Conservation (phyloP, 768 basidiomycete species). For the Mycena venus region DNA sequence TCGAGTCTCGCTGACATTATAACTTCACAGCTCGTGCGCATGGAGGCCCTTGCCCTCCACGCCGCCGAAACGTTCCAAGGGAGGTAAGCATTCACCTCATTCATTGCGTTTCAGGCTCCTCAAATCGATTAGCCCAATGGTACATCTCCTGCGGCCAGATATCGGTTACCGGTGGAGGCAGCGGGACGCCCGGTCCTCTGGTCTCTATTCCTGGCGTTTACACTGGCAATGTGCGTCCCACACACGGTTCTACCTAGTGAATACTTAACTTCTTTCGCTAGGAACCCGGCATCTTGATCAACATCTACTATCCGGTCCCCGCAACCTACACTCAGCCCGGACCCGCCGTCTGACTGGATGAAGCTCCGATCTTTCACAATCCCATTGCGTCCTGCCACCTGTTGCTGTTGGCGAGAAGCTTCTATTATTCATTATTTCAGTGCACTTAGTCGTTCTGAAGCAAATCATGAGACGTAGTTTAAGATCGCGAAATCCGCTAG, state of each 20-base stretch:
- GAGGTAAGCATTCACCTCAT: conserved; percentile 43
- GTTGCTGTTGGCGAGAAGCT: not conserved
- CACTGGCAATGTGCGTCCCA: conserved; percentile 41
- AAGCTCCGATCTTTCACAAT: not conserved
- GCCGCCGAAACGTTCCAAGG: conserved; percentile 54
- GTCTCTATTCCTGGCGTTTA: conserved; percentile 55
- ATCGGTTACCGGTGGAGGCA: conserved; percentile 56
- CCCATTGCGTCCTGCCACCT: not conserved
- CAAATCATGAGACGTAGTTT: no score
- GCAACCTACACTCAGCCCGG: conserved; percentile 48
- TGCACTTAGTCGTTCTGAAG: not conserved
- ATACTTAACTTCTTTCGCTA: not conserved
- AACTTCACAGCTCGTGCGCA: conserved; percentile 50
- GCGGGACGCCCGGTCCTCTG: conserved; percentile 50
- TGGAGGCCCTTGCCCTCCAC: conserved; percentile 61
- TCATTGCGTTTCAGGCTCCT: not conserved
- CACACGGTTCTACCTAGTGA: not conserved
- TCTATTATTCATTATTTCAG: not conserved
- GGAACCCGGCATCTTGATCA: conserved; percentile 45
- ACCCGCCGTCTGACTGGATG: conserved; percentile 37
- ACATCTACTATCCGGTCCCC: conserved; percentile 47
- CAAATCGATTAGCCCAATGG: conserved; percentile 43
- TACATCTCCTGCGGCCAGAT: conserved; percentile 56
- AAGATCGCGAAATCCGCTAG: no score
- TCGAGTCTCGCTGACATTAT: no score